Evolutionary conservation across 139 green algal genomes (phyloP).

Genomic region (Chlamydomonas sp.): DNA sequence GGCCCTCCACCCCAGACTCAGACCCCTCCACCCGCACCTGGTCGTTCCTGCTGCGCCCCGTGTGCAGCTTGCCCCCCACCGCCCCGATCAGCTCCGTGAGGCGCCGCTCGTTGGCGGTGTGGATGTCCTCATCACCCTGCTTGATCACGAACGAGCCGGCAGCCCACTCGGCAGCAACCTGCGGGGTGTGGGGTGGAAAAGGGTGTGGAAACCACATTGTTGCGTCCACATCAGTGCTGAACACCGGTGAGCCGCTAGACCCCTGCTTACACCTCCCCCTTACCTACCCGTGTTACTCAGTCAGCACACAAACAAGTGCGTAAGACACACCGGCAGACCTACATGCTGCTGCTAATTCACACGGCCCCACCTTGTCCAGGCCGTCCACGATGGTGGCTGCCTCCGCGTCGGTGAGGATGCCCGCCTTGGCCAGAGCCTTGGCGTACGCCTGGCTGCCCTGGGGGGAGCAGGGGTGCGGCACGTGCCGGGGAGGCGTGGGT

Average conservation of each 20-base stretch:
- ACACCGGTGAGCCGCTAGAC: no score
- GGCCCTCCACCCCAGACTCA: not conserved
- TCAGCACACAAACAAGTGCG: not conserved
- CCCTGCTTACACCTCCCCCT: not conserved
- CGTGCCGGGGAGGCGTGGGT: no score
- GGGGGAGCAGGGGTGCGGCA: no score
- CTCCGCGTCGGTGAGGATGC: slow-evolving; percentile 90
- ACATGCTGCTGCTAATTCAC: not conserved
- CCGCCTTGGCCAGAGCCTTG: slow-evolving; percentile 84
- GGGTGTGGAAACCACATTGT: no score
- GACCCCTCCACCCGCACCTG: slow-evolving; percentile 70
- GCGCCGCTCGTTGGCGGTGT: slow-evolving; percentile 96
- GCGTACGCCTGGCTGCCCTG: slow-evolving; percentile 94
- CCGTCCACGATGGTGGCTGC: slow-evolving; percentile 78
- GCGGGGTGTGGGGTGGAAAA: not conserved
- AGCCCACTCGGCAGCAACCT: slow-evolving; percentile 83
- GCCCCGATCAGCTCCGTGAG: slow-evolving; percentile 91
- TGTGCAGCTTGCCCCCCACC: slow-evolving; percentile 98
- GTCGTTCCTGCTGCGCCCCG: slow-evolving; percentile 95
- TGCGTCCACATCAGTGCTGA: no score
- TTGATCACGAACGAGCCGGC: slow-evolving; percentile 82
- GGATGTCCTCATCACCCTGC: slow-evolving; percentile 96
- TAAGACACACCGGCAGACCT: not conserved
- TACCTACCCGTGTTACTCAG: not conserved
- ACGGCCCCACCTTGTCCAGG: slow-evolving; percentile 71